Evolutionary conservation across 768 basidiomycete species (phyloP), one percentile per base, ranked within the genome.

Genomic region (Mycena chlorophos): DNA sequence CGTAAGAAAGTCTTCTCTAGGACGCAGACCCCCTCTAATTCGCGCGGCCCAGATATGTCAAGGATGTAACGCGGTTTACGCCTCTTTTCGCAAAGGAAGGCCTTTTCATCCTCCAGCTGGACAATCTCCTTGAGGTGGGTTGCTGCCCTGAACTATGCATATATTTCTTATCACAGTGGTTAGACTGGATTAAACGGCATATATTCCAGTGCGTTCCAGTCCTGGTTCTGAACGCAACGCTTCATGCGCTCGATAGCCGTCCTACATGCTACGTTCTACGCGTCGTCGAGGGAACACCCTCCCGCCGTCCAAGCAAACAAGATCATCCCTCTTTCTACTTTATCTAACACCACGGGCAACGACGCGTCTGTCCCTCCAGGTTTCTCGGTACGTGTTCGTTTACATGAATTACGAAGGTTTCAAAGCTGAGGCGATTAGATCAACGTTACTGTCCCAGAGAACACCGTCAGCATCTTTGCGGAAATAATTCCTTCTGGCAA

Each of bases 351-450:
- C 52, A 84, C 84, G 10, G 86, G 84, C n/a, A 80, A 85, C 55
- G 81, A 85, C n/a, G 86, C 85, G 4, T 86, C 86, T 30, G 86
- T 91, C 2, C 89, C 89, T 25, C 88, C 89, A 4, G 76, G 74
- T 3, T 88, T 89, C 62, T 87, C 87, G 12, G 88, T 89, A 64
- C 45, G 8, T 55, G 34, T 20, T 17, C 8, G 1, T 6, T 20
- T 3, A 30, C n/a, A n/a, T 29, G 14, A 22, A 5, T 8, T 3
- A 29, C 27, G 26, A 16, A 27, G 49, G 42, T 38, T 22, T 25
- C 13, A 30, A 39, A 37, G 14, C 16, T 23, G 20, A 26, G 42
- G 29, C 26, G 16, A 51, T 20, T 52, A 89, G 89, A 66, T 83
- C 52, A 85, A 85, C 52, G 77, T 90, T 2, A 89, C 85, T 0